Evolutionary conservation across 2,329 filamentous ascomycete species (phyloP).

Genomic region (Colletotrichum simmondsii): DNA sequence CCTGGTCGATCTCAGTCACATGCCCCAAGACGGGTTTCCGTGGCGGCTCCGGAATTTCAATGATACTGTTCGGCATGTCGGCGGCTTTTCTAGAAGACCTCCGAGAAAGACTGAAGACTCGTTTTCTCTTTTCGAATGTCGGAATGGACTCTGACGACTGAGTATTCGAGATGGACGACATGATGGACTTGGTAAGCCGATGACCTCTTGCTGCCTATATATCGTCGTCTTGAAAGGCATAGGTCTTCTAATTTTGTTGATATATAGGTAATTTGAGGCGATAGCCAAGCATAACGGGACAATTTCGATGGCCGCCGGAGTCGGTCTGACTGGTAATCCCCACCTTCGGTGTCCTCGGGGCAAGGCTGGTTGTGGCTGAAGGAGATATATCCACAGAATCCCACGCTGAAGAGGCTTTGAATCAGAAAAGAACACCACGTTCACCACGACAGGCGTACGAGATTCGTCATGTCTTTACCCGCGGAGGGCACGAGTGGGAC

Average conservation of each 20-base stretch:
- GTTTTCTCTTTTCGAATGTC: background rate
- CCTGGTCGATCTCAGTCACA: slow-evolving; percentile 69
- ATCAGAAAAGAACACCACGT: background rate
- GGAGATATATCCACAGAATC: background rate
- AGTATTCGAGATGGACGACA: background rate
- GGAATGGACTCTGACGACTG: background rate
- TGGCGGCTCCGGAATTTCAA: slow-evolving; percentile 55
- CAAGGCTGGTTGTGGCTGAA: background rate
- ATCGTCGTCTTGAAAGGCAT: background rate
- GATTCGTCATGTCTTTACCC: background rate
- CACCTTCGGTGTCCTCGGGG: background rate
- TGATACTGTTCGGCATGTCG: slow-evolving; percentile 40
- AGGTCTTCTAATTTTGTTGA: background rate
- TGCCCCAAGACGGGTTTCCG: slow-evolving; percentile 76
- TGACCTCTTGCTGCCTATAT: background rate
- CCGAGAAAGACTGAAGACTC: slow-evolving; percentile 19
- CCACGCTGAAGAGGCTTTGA: background rate
- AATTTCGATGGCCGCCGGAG: background rate
- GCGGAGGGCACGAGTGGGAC: background rate
- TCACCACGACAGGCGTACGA: background rate
- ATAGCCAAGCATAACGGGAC: background rate
- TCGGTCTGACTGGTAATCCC: background rate
- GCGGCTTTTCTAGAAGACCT: slow-evolving; percentile 6
- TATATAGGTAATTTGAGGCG: background rate
- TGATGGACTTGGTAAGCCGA: background rate